phyloP scores from a whole-genome alignment of 1,284 basidiomycete species.

The Marasmius sp. region DNA sequence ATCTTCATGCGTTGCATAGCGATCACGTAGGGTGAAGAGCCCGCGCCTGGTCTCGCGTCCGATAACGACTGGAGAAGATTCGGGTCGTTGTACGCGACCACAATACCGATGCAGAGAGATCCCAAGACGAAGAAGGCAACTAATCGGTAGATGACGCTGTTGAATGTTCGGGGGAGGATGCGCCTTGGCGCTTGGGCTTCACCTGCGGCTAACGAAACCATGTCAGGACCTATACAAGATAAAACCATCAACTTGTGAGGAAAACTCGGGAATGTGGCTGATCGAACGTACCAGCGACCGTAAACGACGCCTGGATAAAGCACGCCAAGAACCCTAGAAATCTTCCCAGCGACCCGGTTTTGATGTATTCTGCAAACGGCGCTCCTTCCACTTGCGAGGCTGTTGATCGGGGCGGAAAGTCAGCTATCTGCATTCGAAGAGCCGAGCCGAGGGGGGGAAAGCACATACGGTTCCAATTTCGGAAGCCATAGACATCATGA shows the following conservation, averaged over 20 bases:
- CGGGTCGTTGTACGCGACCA: background rate
- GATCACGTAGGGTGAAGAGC: conserved; percentile 71
- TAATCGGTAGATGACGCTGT: background rate
- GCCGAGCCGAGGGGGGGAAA: background rate
- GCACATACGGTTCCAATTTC: conserved; percentile 51
- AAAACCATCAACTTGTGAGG: background rate
- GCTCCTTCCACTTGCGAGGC: conserved; percentile 36
- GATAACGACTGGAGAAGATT: background rate
- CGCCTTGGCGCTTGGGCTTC: background rate
- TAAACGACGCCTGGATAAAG: conserved; percentile 46
- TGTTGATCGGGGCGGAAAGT: conserved; percentile 8
- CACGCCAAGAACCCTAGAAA: conserved; percentile 36
- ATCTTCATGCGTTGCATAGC: conserved; percentile 68
- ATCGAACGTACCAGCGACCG: conserved; percentile 33
- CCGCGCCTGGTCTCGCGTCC: conserved; percentile 46
- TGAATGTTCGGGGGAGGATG: background rate
- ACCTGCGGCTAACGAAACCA: background rate
- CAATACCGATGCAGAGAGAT: background rate
- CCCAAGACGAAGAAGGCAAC: background rate
- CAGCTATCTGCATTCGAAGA: background rate
- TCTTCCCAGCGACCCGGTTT: background rate
- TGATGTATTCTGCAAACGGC: background rate
- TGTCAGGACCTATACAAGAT: background rate
- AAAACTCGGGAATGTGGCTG: background rate
- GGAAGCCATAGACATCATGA: conserved; percentile 58